Base-by-base conservation (phyloP, 805 yeast species). In the Yamadazyma olivae region DNA sequence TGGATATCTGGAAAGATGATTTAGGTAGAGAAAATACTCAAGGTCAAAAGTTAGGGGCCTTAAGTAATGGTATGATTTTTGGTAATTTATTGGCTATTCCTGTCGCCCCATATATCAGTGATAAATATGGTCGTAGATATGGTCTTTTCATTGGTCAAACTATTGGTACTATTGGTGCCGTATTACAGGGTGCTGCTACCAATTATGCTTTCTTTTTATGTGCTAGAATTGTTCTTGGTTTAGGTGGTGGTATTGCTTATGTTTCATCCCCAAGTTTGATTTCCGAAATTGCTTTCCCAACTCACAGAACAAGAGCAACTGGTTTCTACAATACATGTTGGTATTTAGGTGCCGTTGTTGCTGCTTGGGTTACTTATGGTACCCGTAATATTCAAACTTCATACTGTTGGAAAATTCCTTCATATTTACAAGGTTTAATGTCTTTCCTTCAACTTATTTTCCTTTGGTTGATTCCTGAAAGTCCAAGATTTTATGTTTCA, bases 351-450 rank as follows among this genome's bases (percentile, higher is more conserved):
- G 74, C 77, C 12, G 50, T 73, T 37, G 50, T 75, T 32, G 73
- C 78, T 6, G 72, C 75, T 16, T 67, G 74, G 71, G 32, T 31
- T 5, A 36, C 39, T 27, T 36, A 16, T 17, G 39, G 39, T 31
- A n/a, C 32, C 5, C 4, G 30, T 4, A 17, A 50, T 19, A 41
- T 60, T 9, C 27, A 43, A 6, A 44, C 30, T 26, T 50, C 57
- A 23, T 66, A 70, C 64, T 56, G 67, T 19, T 76, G 81, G 80
- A 71, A 75, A 55, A 59, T 75, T 38, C 81, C 82, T 26, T 62
- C 77, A 6, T 61, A 63, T 30, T 39, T 76, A 27, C 81, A 77
- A 53, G 74, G 68, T 24, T 49, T 61, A 8, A 56, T 70, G 41
- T 77, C 81, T 2, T n/a, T 64, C 1, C 9, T 69, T 17, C 77